phyloP scores from a whole-genome alignment of 2,329 filamentous ascomycete genomes.

The Daldinia eschscholtzii region DNA sequence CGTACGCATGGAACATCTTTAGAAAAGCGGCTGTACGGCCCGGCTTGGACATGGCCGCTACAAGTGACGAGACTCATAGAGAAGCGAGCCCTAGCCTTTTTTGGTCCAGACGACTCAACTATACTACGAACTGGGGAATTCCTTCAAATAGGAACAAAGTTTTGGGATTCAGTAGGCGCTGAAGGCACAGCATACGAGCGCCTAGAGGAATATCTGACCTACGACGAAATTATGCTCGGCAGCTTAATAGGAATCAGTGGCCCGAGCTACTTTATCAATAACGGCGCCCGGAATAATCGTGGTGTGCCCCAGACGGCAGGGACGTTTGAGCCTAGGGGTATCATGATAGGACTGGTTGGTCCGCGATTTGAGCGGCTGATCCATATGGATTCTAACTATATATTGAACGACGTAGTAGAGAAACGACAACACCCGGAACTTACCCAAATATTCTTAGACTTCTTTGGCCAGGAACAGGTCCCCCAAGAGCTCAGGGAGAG shows the following conservation, averaged over 20 bases:
- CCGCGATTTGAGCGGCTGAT: slow-evolving; percentile 50
- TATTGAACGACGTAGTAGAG: slow-evolving; percentile 12
- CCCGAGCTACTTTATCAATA: slow-evolving; percentile 52
- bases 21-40: slow-evolving; percentile 45
- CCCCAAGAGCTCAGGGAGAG: not conserved
- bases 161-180: slow-evolving; percentile 50
- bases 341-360: slow-evolving; percentile 53
- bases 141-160: not conserved
- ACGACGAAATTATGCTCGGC: slow-evolving; percentile 54
- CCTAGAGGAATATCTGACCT: slow-evolving; percentile 51
- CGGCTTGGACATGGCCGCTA: slow-evolving; percentile 44
- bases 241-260: slow-evolving; percentile 51
- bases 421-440: slow-evolving; percentile 45
- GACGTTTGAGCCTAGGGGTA: slow-evolving; percentile 47
- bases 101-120: slow-evolving; percentile 44
- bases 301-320: slow-evolving; percentile 24
- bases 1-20: slow-evolving; percentile 40
- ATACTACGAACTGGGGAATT: slow-evolving; percentile 39
- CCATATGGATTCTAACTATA: slow-evolving; percentile 49
- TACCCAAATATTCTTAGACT: slow-evolving; percentile 42
- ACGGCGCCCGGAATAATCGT: slow-evolving; percentile 47
- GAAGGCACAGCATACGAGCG: slow-evolving; percentile 37
- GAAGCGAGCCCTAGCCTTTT: slow-evolving; percentile 48
- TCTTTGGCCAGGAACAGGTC: slow-evolving; percentile 35
- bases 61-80: slow-evolving; percentile 47